Evolutionary conservation across 768 basidiomycete genomes (phyloP).

Genomic region (Leucocoprinus birnbaumii): DNA sequence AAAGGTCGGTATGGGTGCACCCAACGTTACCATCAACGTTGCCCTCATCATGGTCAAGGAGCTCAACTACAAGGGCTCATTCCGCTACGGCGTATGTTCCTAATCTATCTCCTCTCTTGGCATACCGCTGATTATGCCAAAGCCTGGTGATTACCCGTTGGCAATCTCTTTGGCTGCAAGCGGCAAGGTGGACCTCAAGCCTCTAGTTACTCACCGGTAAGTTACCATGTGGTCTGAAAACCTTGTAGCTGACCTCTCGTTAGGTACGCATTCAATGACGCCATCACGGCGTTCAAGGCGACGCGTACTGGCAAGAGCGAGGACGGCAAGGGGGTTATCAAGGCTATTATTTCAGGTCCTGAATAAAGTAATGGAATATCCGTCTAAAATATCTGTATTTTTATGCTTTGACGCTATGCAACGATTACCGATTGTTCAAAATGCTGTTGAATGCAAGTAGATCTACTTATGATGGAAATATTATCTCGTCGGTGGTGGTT

Average conservation of each 20-base stretch:
- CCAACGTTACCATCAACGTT: conserved; percentile 75
- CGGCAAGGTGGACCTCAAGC: conserved; percentile 83
- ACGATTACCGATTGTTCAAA: no score
- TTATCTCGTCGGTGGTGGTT: no score
- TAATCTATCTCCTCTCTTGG: neutral
- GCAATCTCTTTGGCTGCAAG: conserved; percentile 81
- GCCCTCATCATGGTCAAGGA: conserved; percentile 73
- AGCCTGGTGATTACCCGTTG: conserved; percentile 84
- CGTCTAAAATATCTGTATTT: no score
- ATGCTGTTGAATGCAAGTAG: no score
- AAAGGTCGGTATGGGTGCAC: conserved; percentile 84
- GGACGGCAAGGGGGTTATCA: conserved; percentile 88
- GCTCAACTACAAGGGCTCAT: conserved; percentile 82
- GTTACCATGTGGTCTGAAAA: neutral
- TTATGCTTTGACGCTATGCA: no score
- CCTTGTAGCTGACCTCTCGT: neutral
- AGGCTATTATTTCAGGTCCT: conserved; percentile 85
- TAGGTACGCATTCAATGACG: conserved; percentile 76
- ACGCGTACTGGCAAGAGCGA: conserved; percentile 77
- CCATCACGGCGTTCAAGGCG: conserved; percentile 76
- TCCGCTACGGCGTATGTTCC: conserved; percentile 75
- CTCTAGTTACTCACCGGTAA: conserved; percentile 86
- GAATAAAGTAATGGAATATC: conserved; percentile 22
- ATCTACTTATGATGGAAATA: no score
- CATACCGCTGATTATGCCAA: conserved; percentile 6